Evolutionary conservation across 495 filamentous ascomycete genomes (phyloP).

Genomic region (Opeltia flavorubescens): DNA sequence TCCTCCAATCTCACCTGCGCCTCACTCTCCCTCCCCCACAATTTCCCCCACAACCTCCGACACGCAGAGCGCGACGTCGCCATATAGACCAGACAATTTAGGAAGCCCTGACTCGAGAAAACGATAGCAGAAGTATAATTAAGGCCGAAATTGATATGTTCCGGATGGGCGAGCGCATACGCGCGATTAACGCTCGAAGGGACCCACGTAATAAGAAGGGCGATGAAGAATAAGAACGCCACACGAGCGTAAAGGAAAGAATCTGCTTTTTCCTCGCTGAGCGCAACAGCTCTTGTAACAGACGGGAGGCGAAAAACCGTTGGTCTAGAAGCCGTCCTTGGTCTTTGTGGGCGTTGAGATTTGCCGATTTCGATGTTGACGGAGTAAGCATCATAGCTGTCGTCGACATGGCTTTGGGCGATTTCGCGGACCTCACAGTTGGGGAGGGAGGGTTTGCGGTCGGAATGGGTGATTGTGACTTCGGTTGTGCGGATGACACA

Average conservation of each 20-base stretch:
- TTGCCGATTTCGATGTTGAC: conserved; percentile 8
- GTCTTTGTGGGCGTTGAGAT: background rate
- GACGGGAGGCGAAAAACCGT: conserved; percentile 3
- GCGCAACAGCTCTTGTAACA: conserved; percentile 7
- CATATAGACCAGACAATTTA: conserved; percentile 70
- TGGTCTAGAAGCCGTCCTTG: conserved; percentile 1
- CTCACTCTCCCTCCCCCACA: background rate
- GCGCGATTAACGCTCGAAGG: conserved; percentile 70
- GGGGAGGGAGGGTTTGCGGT: conserved; percentile 17
- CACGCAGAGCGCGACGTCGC: conserved; percentile 36
- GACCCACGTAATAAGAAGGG: conserved; percentile 70
- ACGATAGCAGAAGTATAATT: conserved; percentile 58
- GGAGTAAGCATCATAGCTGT: conserved; percentile 6
- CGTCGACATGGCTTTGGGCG: conserved; percentile 1
- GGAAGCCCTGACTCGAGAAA: conserved; percentile 71
- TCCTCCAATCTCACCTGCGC: background rate
- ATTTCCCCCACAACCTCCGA: background rate
- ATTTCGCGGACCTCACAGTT: conserved; percentile 4
- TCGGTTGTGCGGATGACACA: conserved; percentile 36
- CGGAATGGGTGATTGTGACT: background rate
- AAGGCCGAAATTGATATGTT: conserved; percentile 40
- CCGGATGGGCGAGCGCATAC: conserved; percentile 45
- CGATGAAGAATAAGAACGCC: conserved; percentile 68
- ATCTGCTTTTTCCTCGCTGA: conserved; percentile 21
- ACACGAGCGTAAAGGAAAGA: conserved; percentile 72